Evolutionary conservation across 768 basidiomycete genomes (phyloP).

Genomic region (Suillus spraguei): DNA sequence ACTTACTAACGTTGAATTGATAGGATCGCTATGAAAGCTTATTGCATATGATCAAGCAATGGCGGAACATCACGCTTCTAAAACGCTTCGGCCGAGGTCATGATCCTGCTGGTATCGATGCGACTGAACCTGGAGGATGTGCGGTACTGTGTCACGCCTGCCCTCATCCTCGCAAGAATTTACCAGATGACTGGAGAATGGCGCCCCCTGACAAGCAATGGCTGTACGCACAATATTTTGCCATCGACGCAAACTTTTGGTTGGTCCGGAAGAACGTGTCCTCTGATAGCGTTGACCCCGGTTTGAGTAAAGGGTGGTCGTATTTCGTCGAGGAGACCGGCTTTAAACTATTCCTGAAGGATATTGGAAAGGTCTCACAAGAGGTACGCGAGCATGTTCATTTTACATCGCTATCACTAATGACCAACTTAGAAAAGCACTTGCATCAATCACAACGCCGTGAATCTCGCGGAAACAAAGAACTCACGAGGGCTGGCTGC

Average conservation of each 20-base stretch:
- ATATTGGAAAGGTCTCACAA: too few relatives aligned
- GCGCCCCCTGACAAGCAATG: not conserved
- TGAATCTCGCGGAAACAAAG: not conserved
- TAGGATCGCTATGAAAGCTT: conserved; percentile 1
- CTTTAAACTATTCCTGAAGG: too few relatives aligned
- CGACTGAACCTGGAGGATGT: not conserved
- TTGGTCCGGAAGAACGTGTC: conserved; percentile 22
- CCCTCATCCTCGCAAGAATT: conserved; percentile 11
- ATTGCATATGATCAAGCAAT: not conserved
- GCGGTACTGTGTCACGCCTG: conserved; percentile 1
- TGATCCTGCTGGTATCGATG: not conserved
- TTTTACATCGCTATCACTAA: too few relatives aligned
- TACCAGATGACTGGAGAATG: conserved; percentile 15
- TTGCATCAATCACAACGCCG: conserved; percentile 13
- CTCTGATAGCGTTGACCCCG: conserved; percentile 18
- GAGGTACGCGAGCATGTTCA: too few relatives aligned
- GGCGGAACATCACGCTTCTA: not conserved
- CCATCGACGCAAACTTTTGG: conserved; percentile 30
- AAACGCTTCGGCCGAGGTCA: not conserved
- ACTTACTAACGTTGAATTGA: not conserved
- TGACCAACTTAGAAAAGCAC: conserved; percentile 16
- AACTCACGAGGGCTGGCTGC: not conserved
- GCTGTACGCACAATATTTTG: conserved; percentile 17
- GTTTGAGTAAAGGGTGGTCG: conserved; percentile 26
- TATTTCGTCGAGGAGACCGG: conserved; percentile 26